A percentile compares a stretch with the other conserved stretches of the same genome.
These are phyloP conservation scores for Penicillium steckii DNA, from an alignment of 495 filamentous ascomycete species.

Conservation along the genomic window DNA sequence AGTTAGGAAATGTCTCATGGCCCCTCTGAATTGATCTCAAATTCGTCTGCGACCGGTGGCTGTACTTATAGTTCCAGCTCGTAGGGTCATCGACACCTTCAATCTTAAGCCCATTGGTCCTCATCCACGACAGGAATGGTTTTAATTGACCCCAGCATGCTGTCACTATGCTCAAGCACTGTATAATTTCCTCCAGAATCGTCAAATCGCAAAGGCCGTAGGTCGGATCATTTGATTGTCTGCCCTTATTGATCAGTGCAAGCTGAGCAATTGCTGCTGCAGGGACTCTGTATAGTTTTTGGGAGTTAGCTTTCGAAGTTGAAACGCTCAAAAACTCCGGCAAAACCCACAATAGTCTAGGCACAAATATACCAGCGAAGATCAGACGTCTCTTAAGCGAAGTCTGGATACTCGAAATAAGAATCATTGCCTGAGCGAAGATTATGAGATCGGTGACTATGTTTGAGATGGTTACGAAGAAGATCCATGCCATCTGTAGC, in stretches of 20 bases:
- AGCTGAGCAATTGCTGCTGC: conserved; percentile 17
- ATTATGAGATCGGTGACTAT: conserved; percentile 28
- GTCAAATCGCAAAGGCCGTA: conserved; percentile 20
- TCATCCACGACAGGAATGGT: conserved; percentile 27
- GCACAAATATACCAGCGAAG: conserved; percentile 26
- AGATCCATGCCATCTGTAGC: conserved; percentile 23
- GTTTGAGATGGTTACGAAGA: conserved; percentile 19
- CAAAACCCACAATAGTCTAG: conserved; percentile 20
- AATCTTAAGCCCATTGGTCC: conserved; percentile 23
- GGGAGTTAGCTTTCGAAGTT: not conserved
- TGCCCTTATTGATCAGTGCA: conserved; percentile 4
- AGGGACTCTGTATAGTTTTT: conserved; percentile 15
- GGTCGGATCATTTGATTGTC: conserved; percentile 17
- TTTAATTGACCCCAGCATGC: conserved; percentile 32
- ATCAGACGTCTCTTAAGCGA: conserved; percentile 15
- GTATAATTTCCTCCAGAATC: conserved; percentile 16
- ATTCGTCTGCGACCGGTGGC: conserved; percentile 11
- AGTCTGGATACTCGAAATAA: conserved; percentile 25
- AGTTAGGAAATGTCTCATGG: not conserved
- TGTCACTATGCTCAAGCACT: conserved; percentile 24
- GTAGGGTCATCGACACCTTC: conserved; percentile 18
- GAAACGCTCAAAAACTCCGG: not conserved
- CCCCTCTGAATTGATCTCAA: conserved; percentile 1
- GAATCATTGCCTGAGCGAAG: conserved; percentile 20
- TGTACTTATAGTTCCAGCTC: conserved; percentile 10